Conservation (phyloP, 352 stramenopile species). For the Phytophthora macrochlamydospora region DNA sequence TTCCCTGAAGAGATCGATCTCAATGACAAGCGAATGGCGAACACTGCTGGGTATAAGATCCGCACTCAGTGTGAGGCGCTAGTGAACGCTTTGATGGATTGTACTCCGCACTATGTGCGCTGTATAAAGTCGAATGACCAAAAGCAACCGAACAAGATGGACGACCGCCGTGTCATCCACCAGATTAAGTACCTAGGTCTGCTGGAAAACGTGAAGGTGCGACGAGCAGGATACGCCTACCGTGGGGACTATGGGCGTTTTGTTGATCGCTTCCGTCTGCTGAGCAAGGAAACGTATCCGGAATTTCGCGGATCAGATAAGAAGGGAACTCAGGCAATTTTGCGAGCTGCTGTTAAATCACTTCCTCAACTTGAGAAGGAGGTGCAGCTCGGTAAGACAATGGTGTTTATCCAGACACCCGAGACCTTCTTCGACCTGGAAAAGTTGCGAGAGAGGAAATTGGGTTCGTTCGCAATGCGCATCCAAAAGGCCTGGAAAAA, state of each 20-base stretch:
- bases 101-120: slow-evolving; percentile 91
- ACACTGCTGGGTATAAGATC: slow-evolving; percentile 84
- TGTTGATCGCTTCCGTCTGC: slow-evolving; percentile 81
- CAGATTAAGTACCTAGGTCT: slow-evolving; percentile 90
- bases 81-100: slow-evolving; percentile 88
- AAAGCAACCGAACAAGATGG: slow-evolving; percentile 85
- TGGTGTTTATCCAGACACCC: slow-evolving; percentile 92
- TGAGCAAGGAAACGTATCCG: slow-evolving; percentile 86
- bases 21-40: slow-evolving; percentile 81
- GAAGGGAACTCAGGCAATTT: slow-evolving; percentile 83
- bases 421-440: slow-evolving; percentile 91
- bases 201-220: slow-evolving; percentile 90
- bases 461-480: slow-evolving; percentile 72
- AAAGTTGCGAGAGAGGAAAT: slow-evolving; percentile 83
- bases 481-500: slow-evolving; percentile 88
- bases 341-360: slow-evolving; percentile 74
- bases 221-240: slow-evolving; percentile 84
- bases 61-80: slow-evolving; percentile 89
- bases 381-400: slow-evolving; percentile 89
- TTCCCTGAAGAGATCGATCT: slow-evolving; percentile 84
- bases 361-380: slow-evolving; percentile 79
- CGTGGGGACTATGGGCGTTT: slow-evolving; percentile 88
- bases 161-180: slow-evolving; percentile 85
- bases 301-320: slow-evolving; percentile 84
- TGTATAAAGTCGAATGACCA: slow-evolving; percentile 93